Percentiles rank a stretch among this genome's conserved stretches.
Evolutionary conservation across 1,139 yeast genomes (phyloP).

Genomic region (Diutina sp.): DNA sequence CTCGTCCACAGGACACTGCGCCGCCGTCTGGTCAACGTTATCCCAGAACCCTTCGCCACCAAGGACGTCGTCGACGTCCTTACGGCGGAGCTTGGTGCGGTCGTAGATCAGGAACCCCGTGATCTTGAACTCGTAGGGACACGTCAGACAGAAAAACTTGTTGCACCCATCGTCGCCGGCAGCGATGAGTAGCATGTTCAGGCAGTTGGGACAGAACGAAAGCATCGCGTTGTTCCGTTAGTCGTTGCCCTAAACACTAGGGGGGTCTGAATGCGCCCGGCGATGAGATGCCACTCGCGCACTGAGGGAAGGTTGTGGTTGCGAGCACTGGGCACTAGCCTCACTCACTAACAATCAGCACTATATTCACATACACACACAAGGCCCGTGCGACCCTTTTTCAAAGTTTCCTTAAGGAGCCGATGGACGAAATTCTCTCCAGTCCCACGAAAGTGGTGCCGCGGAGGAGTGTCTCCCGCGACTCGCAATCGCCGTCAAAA

Average conservation of each 20-base stretch:
- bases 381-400: too few species aligned
- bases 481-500: neutral
- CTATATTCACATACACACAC: too few species aligned
- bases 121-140: conserved; percentile 89
- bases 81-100: conserved; percentile 68
- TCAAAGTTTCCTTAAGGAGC: too few species aligned
- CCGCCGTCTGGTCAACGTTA: conserved; percentile 81
- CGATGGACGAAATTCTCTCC: neutral
- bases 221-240: conserved; percentile 35
- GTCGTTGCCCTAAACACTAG: neutral
- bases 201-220: conserved; percentile 88
- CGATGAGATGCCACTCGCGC: neutral
- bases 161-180: conserved; percentile 30
- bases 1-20: conserved; percentile 78
- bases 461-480: neutral
- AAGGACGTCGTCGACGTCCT: conserved; percentile 88
- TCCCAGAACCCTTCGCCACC: conserved; percentile 99
- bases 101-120: conserved; percentile 76
- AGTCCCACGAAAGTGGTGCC: neutral
- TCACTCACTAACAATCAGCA: too few species aligned
- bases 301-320: neutral
- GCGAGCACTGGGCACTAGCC: neutral
- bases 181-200: conserved; percentile 63
- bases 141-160: conserved; percentile 76
- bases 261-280: neutral